These are phyloP conservation scores for Stemphylium lycopersici DNA, from an alignment of 2,329 filamentous ascomycete genomes.

Conservation along the genomic window DNA sequence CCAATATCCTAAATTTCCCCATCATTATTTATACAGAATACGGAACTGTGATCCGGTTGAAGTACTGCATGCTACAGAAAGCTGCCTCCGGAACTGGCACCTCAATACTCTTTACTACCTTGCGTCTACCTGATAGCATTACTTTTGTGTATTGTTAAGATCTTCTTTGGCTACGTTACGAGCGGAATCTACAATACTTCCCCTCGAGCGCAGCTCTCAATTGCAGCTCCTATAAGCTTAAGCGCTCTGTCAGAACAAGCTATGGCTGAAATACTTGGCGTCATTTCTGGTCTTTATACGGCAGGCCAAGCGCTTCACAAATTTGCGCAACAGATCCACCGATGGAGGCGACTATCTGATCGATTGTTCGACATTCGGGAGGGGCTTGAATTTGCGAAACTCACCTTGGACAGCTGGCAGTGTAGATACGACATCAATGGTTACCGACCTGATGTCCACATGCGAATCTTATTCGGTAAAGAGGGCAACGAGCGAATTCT, in stretches of 20 bases:
- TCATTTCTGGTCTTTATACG: conserved; percentile 24
- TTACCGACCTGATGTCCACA: conserved; percentile 25
- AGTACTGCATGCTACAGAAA: too few species aligned
- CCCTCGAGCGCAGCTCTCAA: too few species aligned
- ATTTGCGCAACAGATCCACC: conserved; percentile 25
- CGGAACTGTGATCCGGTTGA: not conserved
- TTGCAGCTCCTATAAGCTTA: too few species aligned
- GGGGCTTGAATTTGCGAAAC: conserved; percentile 24
- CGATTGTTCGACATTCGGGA: conserved; percentile 32
- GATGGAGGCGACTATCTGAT: conserved; percentile 28
- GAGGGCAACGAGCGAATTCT: conserved; percentile 27
- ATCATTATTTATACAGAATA: not conserved
- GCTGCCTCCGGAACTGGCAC: too few species aligned
- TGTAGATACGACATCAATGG: conserved; percentile 30
- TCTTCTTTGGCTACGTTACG: too few species aligned
- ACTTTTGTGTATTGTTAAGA: too few species aligned
- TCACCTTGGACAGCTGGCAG: conserved; percentile 32
- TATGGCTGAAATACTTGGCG: conserved; percentile 30
- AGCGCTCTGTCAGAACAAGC: not conserved
- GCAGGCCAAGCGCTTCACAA: conserved; percentile 22
- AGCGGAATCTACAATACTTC: too few species aligned
- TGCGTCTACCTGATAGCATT: too few species aligned
- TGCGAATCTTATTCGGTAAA: conserved; percentile 31
- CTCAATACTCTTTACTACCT: too few species aligned
- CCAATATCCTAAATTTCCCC: too few species aligned